A percentile compares a stretch with the other conserved stretches of the same genome.
phyloP scores from a whole-genome alignment of 2,329 filamentous ascomycete species.

The Monosporascus sp. region DNA sequence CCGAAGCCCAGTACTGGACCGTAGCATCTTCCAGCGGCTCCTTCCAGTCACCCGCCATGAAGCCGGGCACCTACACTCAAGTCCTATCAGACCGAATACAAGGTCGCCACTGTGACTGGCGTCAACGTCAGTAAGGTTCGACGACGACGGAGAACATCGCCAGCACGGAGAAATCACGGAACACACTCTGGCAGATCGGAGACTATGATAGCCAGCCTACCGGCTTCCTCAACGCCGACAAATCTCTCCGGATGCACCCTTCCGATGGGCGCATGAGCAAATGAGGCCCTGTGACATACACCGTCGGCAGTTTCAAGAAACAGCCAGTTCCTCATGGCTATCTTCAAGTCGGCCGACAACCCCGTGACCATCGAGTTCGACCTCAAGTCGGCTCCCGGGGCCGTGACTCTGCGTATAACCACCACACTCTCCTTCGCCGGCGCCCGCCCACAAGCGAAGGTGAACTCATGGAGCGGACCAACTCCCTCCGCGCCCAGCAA shows the following conservation, averaged over 20 bases:
- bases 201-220: slow-evolving; percentile 60
- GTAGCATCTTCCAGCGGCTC: slow-evolving; percentile 48
- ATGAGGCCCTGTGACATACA: slow-evolving; percentile 58
- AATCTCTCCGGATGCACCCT: slow-evolving; percentile 64
- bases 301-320: slow-evolving; percentile 48
- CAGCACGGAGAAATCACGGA: slow-evolving; percentile 36
- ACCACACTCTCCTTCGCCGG: slow-evolving; percentile 60
- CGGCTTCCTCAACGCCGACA: slow-evolving; percentile 62
- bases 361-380: slow-evolving; percentile 57
- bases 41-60: slow-evolving; percentile 62
- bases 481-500: slow-evolving; percentile 52
- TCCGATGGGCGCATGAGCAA: slow-evolving; percentile 57
- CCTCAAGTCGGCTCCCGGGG: slow-evolving; percentile 43
- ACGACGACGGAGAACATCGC: slow-evolving; percentile 47
- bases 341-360: slow-evolving; percentile 56
- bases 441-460: slow-evolving; percentile 49
- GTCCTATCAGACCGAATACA: slow-evolving; percentile 56
- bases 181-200: slow-evolving; percentile 58
- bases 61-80: slow-evolving; percentile 64
- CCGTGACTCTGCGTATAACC: slow-evolving; percentile 57
- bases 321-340: slow-evolving; percentile 58
- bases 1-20: slow-evolving; percentile 59
- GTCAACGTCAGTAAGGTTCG: slow-evolving; percentile 46
- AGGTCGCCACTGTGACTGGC: slow-evolving; percentile 41
- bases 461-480: slow-evolving; percentile 49